Conservation (phyloP, 2,329 filamentous ascomycete species). For the Amesomyces nigricolor region DNA sequence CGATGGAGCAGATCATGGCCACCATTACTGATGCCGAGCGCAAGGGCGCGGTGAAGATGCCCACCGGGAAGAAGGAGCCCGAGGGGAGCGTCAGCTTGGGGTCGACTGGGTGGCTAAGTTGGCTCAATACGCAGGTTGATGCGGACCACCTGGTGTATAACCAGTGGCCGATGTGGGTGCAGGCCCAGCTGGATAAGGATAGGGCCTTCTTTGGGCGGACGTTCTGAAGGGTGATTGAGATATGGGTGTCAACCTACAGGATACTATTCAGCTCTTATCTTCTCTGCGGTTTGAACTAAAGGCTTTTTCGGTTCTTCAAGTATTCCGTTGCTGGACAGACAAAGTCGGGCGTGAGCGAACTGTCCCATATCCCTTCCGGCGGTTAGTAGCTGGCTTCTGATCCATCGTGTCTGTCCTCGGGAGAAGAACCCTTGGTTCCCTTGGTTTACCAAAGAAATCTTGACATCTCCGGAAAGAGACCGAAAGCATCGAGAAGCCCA, state of each 20-base stretch:
- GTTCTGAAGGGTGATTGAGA: neutral
- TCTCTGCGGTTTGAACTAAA: neutral
- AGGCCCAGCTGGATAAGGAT: slow-evolving; percentile 43
- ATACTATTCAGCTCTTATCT: neutral
- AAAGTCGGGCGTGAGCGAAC: too few relatives aligned
- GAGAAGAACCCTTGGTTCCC: too few relatives aligned
- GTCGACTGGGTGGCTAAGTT: slow-evolving; percentile 45
- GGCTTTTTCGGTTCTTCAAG: neutral
- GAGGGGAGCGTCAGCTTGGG: slow-evolving; percentile 34
- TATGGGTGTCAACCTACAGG: too few relatives aligned
- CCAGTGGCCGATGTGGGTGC: slow-evolving; percentile 51
- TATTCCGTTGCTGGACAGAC: too few relatives aligned
- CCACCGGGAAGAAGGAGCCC: neutral
- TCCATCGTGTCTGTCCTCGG: too few relatives aligned
- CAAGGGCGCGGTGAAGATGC: slow-evolving; percentile 24
- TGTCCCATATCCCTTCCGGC: too few relatives aligned
- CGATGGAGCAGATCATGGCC: slow-evolving; percentile 49
- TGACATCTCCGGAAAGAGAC: too few relatives aligned
- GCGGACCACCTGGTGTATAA: slow-evolving; percentile 43
- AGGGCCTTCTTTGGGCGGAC: slow-evolving; percentile 41
- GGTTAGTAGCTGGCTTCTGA: too few relatives aligned
- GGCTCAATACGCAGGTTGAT: slow-evolving; percentile 45
- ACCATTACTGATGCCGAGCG: slow-evolving; percentile 41
- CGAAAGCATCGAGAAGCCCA: neutral
- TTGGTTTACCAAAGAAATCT: too few relatives aligned